Percentiles rank a stretch among this genome's conserved stretches.
phyloP scores from a whole-genome alignment of 192 early-diverging fungal genomes.

The Umbelopsis sp. region DNA sequence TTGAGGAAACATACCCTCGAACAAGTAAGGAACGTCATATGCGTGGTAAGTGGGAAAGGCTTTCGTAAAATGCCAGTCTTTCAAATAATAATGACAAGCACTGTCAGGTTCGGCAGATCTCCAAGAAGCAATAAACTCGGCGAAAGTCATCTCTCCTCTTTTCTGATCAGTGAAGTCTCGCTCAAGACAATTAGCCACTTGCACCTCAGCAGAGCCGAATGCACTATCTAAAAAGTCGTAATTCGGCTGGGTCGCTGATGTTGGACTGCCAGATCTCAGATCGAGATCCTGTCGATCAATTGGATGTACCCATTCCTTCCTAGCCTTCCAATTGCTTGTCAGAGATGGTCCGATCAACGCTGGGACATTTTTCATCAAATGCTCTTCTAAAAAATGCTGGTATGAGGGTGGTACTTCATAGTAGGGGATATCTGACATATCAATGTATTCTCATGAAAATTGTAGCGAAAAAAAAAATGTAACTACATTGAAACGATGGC shows the following conservation, averaged over 20 bases:
- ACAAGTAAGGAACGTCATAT: constrained; percentile 52
- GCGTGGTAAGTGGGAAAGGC: constrained; percentile 42
- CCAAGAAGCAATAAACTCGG: constrained; percentile 61
- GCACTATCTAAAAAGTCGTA: constrained; percentile 44
- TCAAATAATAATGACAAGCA: constrained; percentile 53
- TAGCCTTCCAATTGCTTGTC: constrained; percentile 54
- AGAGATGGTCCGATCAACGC: constrained; percentile 52
- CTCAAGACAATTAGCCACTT: constrained; percentile 63
- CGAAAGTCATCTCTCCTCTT: constrained; percentile 55
- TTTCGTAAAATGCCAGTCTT: constrained; percentile 73
- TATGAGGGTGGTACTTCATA: constrained; percentile 45
- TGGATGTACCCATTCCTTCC: constrained; percentile 57
- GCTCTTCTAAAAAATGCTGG: constrained; percentile 37
- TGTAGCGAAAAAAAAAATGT: neutral
- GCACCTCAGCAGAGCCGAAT: constrained; percentile 48
- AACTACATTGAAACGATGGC: no score
- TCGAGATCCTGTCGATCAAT: constrained; percentile 20
- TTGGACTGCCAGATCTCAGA: neutral
- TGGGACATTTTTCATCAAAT: constrained; percentile 53
- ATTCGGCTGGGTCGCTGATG: constrained; percentile 38
- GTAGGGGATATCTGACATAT: constrained; percentile 31
- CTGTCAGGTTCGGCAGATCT: constrained; percentile 12
- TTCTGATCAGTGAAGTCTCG: constrained; percentile 67
- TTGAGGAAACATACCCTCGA: constrained; percentile 36
- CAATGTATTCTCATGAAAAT: neutral